Evolutionary conservation across 2,329 filamentous ascomycete species (phyloP).

Genomic region (Colletotrichum eremochloae): DNA sequence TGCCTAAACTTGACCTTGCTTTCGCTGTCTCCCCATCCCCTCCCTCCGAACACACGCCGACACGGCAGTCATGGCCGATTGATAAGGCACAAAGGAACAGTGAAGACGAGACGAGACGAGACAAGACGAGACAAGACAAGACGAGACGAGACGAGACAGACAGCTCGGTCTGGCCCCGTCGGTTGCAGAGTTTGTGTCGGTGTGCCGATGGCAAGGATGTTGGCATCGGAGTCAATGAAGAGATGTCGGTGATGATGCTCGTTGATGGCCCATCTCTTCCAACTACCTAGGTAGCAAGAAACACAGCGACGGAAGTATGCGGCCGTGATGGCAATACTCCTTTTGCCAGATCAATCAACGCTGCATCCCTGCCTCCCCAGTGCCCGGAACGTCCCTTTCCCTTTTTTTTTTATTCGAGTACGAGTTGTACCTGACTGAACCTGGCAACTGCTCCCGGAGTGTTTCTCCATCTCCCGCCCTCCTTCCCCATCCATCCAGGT

Average conservation of each 20-base stretch:
- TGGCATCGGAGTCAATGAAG: background rate
- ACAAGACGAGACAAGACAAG: background rate
- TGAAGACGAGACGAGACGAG: background rate
- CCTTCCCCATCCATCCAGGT: conserved; percentile 3
- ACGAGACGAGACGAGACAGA: background rate
- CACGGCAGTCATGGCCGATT: background rate
- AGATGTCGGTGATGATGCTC: background rate
- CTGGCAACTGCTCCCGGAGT: background rate
- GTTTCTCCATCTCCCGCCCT: background rate
- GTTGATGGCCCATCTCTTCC: background rate
- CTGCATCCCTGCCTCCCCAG: background rate
- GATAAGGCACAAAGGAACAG: background rate
- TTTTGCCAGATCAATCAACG: background rate
- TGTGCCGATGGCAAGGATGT: background rate
- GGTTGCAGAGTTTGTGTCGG: background rate
- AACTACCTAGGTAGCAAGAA: too few relatives aligned
- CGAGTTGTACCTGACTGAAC: background rate
- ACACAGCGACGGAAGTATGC: background rate
- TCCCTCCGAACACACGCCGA: background rate
- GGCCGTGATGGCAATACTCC: background rate
- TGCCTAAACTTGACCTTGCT: background rate
- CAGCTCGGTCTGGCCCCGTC: background rate
- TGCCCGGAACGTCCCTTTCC: background rate
- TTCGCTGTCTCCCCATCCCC: background rate
- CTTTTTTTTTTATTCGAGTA: background rate